A percentile compares a stretch with the other conserved stretches of the same genome.
These are phyloP conservation scores for Hydnum rufescens DNA, from an alignment of 768 basidiomycete genomes.

Conservation along the genomic window DNA sequence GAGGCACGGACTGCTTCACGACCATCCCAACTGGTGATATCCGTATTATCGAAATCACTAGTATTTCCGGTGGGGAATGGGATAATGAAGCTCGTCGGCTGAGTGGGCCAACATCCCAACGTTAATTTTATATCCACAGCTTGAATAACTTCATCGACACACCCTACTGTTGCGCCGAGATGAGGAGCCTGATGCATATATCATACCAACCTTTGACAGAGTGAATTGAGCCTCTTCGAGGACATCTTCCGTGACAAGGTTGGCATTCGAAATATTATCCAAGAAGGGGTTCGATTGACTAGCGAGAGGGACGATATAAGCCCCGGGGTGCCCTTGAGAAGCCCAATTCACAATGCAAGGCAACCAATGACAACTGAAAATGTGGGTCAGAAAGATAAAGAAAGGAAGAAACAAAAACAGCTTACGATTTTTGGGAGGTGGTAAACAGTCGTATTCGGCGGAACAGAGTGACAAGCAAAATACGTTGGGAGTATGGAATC, in stretches of 20 bases:
- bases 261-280: not conserved
- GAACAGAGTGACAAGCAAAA: constrained; percentile 40
- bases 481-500: constrained; percentile 36
- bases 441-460: constrained; percentile 43
- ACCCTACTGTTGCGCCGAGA: not conserved
- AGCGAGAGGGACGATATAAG: constrained; percentile 17
- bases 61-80: no score
- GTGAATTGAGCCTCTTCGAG: constrained; percentile 26
- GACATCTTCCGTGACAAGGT: constrained; percentile 13
- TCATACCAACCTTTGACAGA: constrained; percentile 11
- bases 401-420: not conserved
- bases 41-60: not conserved
- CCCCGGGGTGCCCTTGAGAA: constrained; percentile 9
- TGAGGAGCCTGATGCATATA: not conserved
- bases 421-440: constrained; percentile 43
- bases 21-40: not conserved
- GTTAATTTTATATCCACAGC: no score
- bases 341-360: constrained; percentile 17
- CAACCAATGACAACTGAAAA: constrained; percentile 16
- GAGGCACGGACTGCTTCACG: constrained; percentile 18
- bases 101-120: no score
- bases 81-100: no score
- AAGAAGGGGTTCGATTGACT: constrained; percentile 6
- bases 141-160: no score
- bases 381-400: not conserved